Evolutionary conservation across 768 basidiomycete genomes (phyloP).

Genomic region (Macrolepiota dolichaula): DNA sequence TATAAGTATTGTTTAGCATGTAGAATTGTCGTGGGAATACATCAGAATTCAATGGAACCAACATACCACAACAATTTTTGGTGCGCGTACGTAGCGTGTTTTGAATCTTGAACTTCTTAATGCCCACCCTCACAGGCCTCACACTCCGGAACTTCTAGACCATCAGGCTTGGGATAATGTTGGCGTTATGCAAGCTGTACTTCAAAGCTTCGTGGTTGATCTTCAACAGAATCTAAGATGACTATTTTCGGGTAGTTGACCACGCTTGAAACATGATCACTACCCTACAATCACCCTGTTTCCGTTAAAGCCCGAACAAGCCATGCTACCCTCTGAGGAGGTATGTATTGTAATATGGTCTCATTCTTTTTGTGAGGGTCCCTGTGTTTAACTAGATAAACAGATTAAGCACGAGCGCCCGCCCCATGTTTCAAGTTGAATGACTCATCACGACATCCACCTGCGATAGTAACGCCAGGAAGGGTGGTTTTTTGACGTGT

Average conservation of each 20-base stretch:
- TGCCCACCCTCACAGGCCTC: no score
- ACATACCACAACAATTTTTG: no score
- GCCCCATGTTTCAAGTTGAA: not conserved
- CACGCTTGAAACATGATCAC: not conserved
- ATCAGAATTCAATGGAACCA: no score
- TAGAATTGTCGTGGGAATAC: no score
- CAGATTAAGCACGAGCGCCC: no score
- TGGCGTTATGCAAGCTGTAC: not conserved
- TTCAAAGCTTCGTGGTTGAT: not conserved
- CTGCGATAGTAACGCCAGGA: not conserved
- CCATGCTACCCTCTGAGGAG: not conserved
- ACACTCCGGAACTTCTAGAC: no score
- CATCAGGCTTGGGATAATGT: not conserved
- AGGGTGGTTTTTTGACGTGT: not conserved
- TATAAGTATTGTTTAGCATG: no score
- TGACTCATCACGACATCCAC: not conserved
- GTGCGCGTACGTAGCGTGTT: no score
- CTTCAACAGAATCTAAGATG: not conserved
- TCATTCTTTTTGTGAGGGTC: not conserved
- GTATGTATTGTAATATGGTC: not conserved
- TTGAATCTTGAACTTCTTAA: no score
- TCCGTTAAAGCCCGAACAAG: not conserved
- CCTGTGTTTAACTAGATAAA: not conserved
- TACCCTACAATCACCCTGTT: not conserved
- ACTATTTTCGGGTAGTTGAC: not conserved